These are phyloP conservation scores for Byssochlamys sp. DNA, from an alignment of 2,329 filamentous ascomycete genomes.

Conservation along the genomic window DNA sequence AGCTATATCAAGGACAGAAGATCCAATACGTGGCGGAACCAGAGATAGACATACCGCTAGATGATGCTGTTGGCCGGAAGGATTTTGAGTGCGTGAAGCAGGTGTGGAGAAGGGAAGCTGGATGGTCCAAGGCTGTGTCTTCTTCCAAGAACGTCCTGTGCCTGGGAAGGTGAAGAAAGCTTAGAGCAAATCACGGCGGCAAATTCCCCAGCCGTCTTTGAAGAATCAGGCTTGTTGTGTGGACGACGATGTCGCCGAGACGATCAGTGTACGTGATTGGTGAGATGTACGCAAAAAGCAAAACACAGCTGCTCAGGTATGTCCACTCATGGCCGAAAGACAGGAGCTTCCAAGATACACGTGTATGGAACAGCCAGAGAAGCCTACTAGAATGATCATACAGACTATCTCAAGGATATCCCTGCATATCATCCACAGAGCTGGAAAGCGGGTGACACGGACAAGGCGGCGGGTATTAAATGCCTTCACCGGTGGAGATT, in stretches of 20 bases:
- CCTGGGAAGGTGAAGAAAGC: neutral
- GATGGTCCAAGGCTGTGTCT: neutral
- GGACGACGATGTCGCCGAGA: neutral
- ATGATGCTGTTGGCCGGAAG: neutral
- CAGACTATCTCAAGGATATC: neutral
- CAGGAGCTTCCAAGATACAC: neutral
- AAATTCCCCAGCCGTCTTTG: neutral
- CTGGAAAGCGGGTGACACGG: neutral
- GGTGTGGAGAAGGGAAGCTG: neutral
- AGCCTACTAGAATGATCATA: neutral
- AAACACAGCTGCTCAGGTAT: neutral
- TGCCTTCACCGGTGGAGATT: neutral
- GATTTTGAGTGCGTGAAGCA: neutral
- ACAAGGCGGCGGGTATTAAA: neutral
- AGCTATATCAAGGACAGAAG: neutral
- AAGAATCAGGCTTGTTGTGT: neutral
- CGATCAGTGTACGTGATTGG: neutral
- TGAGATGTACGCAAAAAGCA: neutral
- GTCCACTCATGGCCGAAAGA: neutral
- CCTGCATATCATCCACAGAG: neutral
- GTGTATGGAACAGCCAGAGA: neutral
- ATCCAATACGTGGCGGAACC: neutral
- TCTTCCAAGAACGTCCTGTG: neutral
- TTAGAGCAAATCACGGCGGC: neutral
- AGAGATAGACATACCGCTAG: neutral